Percentiles rank a stretch among this genome's conserved stretches.
These are phyloP conservation scores for Thyridium curvatum DNA, from an alignment of 2,329 filamentous ascomycete genomes.

Conservation along the genomic window DNA sequence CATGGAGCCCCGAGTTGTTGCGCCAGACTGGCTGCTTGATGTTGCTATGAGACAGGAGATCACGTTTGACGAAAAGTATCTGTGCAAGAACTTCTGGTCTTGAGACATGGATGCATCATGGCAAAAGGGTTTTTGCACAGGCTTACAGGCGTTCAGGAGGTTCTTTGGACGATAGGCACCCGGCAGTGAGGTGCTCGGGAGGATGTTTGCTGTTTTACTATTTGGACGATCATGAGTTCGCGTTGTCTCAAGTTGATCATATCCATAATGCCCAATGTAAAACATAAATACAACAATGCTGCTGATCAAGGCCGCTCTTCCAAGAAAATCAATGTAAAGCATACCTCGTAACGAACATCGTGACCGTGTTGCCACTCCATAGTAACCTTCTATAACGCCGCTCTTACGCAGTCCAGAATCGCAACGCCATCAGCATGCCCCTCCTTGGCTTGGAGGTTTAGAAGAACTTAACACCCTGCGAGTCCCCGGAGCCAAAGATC, in stretches of 20 bases:
- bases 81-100: conserved; percentile 31
- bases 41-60: conserved; percentile 84
- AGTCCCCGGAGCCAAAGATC: conserved; percentile 84
- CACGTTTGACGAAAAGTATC: conserved; percentile 58
- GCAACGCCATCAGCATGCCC: too few species aligned
- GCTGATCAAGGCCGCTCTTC: too few species aligned
- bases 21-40: conserved; percentile 83
- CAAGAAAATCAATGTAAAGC: too few species aligned
- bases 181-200: neutral
- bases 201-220: neutral
- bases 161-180: neutral
- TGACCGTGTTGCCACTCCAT: too few species aligned
- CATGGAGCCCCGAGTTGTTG: conserved; percentile 75
- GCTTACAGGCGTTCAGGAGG: neutral
- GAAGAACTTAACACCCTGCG: conserved; percentile 94
- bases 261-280: too few species aligned
- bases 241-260: too few species aligned
- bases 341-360: neutral
- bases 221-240: neutral
- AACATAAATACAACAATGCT: too few species aligned
- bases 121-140: conserved; percentile 12
- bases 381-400: too few species aligned
- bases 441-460: conserved; percentile 31
- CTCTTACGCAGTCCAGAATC: too few species aligned
- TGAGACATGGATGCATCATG: conserved; percentile 3